Conservation (phyloP, 768 basidiomycete genomes). For the Phanerochaete carnosa region DNA sequence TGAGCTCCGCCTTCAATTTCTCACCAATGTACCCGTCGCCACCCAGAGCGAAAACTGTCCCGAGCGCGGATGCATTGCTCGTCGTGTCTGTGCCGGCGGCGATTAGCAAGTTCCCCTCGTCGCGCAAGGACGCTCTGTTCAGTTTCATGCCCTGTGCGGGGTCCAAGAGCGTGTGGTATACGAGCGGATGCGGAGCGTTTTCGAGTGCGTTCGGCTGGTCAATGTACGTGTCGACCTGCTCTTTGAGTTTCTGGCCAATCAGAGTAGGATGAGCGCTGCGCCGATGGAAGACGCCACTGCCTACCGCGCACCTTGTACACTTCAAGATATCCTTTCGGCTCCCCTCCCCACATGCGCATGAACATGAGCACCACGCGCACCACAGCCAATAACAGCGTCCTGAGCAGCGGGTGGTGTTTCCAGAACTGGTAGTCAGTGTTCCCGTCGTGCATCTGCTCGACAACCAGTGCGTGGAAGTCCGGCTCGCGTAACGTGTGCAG, state of each 20-base stretch:
- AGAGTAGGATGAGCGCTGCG: not conserved
- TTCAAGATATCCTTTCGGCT: not conserved
- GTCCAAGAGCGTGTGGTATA: conserved; percentile 33
- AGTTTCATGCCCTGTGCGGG: not conserved
- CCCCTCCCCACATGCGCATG: not conserved
- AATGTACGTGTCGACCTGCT: conserved; percentile 19
- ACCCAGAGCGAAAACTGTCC: conserved; percentile 32
- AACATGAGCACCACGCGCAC: not conserved
- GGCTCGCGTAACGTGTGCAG: conserved; percentile 29
- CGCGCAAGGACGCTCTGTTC: not conserved
- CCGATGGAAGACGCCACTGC: not conserved
- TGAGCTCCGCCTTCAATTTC: conserved; percentile 30
- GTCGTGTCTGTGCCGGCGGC: conserved; percentile 46
- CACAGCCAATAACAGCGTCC: not conserved
- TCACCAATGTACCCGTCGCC: conserved; percentile 20
- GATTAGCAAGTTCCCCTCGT: conserved; percentile 25
- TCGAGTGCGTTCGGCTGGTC: conserved; percentile 23
- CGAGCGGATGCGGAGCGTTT: conserved; percentile 31
- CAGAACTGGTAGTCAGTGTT: conserved; percentile 21
- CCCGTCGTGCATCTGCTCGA: conserved; percentile 29
- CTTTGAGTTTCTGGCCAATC: conserved; percentile 10
- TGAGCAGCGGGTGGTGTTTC: conserved; percentile 7
- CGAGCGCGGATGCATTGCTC: conserved; percentile 37
- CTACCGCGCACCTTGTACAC: not conserved
- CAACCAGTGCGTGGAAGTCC: conserved; percentile 33